These are phyloP conservation scores for Acidomyces sp. DNA, from an alignment of 495 filamentous ascomycete species.

Conservation along the genomic window DNA sequence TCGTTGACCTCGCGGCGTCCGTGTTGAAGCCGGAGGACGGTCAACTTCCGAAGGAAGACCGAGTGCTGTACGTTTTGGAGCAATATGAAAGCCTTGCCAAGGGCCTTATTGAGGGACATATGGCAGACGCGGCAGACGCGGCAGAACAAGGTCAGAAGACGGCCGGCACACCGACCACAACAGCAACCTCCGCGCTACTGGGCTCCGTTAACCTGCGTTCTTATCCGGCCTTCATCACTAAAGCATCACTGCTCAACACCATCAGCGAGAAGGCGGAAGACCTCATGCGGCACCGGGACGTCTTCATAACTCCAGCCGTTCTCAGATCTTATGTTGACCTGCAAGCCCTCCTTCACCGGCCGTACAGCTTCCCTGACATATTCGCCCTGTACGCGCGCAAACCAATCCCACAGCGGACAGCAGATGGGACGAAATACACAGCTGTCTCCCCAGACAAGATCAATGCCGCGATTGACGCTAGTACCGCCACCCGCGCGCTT, in stretches of 20 bases:
- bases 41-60: conserved; percentile 12
- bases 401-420: conserved; percentile 43
- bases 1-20: conserved; percentile 9
- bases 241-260: conserved; percentile 27
- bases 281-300: conserved; percentile 57
- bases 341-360: conserved; percentile 55
- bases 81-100: conserved; percentile 10
- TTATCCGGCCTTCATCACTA: conserved; percentile 10
- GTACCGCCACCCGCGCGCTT: conserved; percentile 56
- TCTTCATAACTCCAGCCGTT: conserved; percentile 65
- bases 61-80: conserved; percentile 14
- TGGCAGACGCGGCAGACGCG: not conserved
- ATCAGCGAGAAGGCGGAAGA: conserved; percentile 45
- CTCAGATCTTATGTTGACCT: conserved; percentile 58
- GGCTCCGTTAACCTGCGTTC: conserved; percentile 21
- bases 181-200: conserved; percentile 27
- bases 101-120: conserved; percentile 6
- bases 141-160: too few species aligned
- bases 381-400: conserved; percentile 79
- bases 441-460: conserved; percentile 46
- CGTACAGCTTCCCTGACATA: conserved; percentile 61
- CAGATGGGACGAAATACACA: conserved; percentile 30
- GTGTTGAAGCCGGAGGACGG: conserved; percentile 4
- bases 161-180: conserved; percentile 7
- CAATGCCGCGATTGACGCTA: conserved; percentile 52